Evolutionary conservation across 1,139 yeast species (phyloP), one percentile per base, ranked within the genome.

Genomic region (Meyerozyma athensensis): DNA sequence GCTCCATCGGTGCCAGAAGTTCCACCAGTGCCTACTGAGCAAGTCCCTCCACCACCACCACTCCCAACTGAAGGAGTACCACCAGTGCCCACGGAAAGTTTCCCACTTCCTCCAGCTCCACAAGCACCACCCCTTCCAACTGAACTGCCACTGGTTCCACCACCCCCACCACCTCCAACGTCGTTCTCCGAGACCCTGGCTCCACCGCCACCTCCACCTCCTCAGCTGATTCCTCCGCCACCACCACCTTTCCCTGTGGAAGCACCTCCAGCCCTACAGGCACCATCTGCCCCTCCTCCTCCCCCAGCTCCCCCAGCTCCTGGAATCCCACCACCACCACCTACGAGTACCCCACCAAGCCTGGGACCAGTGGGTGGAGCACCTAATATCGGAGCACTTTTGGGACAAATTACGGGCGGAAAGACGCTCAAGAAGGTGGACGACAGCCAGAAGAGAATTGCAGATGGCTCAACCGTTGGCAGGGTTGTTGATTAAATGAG

Each of bases 371-470:
- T 48, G 9, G 52, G 56, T 2, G 68, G 65, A 0, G 54, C 62
- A 2, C 66, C 72, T 4, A 58, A 64, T 39, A 62, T 75, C 32
- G 58, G 66, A 17, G 76, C 77, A 0, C 61, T 77, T 32, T 62
- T 78, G 34, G 79, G 79, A 7, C 81, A 77, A 49, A 78, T 78
- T 41, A 68, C 69, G n/a, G 70, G 68, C 3, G 84, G 84, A 17
- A 63, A 55, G 37, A 42, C 71, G 1, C 65, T 78, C 46, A 68
- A 62, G 44, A 75, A 65, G 49, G 82, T 77, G 4, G 68, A 65
- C 44, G 68, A 65, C 26, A 54, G 59, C 36, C 62, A 74, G 48
- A 69, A 77, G 54, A 58, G 64, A 36, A 60, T 73, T 38, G 59
- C 71, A 13, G 65, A 62, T 33, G 63, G 76, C 8, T 66, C 73